A percentile compares a stretch with the other conserved stretches of the same genome.
Conservation (phyloP, 2,329 filamentous ascomycete species). For the Colletotrichum tamarilloi region DNA sequence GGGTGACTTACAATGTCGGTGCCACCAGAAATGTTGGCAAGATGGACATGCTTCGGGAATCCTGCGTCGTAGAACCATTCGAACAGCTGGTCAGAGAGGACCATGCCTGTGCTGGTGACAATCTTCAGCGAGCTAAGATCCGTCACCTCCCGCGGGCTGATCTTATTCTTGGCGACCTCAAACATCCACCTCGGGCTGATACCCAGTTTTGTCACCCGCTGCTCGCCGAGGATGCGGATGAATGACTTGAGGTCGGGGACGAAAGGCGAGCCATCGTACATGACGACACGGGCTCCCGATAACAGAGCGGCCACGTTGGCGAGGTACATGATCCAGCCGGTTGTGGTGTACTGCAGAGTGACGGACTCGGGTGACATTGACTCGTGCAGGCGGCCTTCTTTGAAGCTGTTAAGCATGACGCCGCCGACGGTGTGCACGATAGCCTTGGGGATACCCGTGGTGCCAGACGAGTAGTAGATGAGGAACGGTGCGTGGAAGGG, state of each 20-base stretch:
- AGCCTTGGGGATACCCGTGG: constrained; percentile 85
- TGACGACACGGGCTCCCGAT: constrained; percentile 68
- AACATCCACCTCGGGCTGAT: constrained; percentile 82
- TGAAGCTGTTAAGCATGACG: constrained; percentile 61
- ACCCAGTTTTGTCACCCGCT: constrained; percentile 78
- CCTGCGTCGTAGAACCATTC: constrained; percentile 81
- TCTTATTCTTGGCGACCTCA: constrained; percentile 73
- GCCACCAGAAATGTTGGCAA: constrained; percentile 81
- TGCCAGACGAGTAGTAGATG: constrained; percentile 83
- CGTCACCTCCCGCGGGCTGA: constrained; percentile 70
- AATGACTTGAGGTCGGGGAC: constrained; percentile 73
- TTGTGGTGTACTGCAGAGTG: constrained; percentile 70
- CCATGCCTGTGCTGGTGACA: constrained; percentile 84
- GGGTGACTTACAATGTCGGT: constrained; percentile 73
- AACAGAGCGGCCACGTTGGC: constrained; percentile 68
- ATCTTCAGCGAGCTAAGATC: constrained; percentile 70
- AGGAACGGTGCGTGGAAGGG: constrained; percentile 81
- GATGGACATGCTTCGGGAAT: constrained; percentile 74
- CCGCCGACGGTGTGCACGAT: constrained; percentile 84
- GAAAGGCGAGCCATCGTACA: constrained; percentile 90
- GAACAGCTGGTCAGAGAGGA: constrained; percentile 79
- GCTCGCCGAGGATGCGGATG: constrained; percentile 70
- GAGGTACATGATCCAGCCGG: constrained; percentile 92
- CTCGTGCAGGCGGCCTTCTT: constrained; percentile 70
- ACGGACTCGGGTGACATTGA: constrained; percentile 53